Conservation (phyloP, 2,329 filamentous ascomycete genomes). For the Aspergillus piperis region DNA sequence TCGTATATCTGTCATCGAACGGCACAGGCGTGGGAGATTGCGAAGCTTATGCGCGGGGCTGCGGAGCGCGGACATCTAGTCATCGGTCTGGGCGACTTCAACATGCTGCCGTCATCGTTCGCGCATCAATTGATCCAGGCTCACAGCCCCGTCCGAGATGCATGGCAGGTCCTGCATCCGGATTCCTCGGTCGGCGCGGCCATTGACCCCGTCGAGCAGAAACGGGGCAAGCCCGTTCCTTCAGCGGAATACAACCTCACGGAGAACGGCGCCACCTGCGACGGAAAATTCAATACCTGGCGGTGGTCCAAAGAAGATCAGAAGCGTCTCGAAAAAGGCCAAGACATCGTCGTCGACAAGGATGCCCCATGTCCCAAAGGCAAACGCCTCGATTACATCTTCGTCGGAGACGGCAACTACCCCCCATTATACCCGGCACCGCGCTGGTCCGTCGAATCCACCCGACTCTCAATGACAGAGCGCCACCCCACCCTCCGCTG, state of each 20-base stretch:
- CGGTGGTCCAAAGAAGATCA: conserved; percentile 75
- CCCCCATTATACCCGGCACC: conserved; percentile 30
- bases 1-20: conserved; percentile 88
- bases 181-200: conserved; percentile 78
- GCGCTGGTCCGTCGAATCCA: conserved; percentile 70
- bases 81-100: conserved; percentile 89
- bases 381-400: conserved; percentile 95
- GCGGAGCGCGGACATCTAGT: conserved; percentile 79
- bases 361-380: conserved; percentile 69
- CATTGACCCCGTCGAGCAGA: conserved; percentile 66
- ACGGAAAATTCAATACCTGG: conserved; percentile 89
- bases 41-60: conserved; percentile 82
- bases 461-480: conserved; percentile 75
- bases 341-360: conserved; percentile 64
- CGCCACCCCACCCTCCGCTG: conserved; percentile 79
- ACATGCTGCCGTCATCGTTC: conserved; percentile 87
- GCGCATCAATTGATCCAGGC: conserved; percentile 80
- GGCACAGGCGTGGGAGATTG: conserved; percentile 91
- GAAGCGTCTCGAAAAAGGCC: conserved; percentile 66
- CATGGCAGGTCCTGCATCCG: conserved; percentile 82
- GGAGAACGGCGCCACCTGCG: conserved; percentile 84
- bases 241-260: conserved; percentile 74
- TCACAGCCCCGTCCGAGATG: conserved; percentile 75
- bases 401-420: conserved; percentile 63
- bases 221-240: conserved; percentile 67